Evolutionary conservation across 257 asterid genomes (phyloP).

Genomic region (Lantana camara): DNA sequence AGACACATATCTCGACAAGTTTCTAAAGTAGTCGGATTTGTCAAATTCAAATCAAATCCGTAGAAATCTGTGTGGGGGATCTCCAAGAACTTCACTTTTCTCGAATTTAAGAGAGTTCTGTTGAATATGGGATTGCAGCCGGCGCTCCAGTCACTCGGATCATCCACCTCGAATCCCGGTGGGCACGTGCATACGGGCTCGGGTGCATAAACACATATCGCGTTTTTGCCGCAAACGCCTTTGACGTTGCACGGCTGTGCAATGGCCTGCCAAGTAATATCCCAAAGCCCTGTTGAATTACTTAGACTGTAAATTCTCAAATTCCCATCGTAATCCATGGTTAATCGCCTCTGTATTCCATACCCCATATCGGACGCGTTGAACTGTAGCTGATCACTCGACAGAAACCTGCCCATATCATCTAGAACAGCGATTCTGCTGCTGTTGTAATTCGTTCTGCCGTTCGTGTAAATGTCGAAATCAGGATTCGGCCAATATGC

Average conservation of each 20-base stretch:
- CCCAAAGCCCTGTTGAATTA: conserved; percentile 62
- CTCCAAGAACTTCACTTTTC: conserved; percentile 46
- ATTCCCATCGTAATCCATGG: conserved; percentile 68
- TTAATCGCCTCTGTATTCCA: conserved; percentile 55
- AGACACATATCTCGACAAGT: conserved; percentile 41
- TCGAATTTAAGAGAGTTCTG: conserved; percentile 13
- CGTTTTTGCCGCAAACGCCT: conserved; percentile 71
- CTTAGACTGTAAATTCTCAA: conserved; percentile 61
- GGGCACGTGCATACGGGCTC: conserved; percentile 56
- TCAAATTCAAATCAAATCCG: conserved; percentile 57
- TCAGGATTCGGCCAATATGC: conserved; percentile 73
- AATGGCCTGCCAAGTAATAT: conserved; percentile 61
- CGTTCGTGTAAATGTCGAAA: conserved; percentile 22
- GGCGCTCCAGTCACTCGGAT: conserved; percentile 49
- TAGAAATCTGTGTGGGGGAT: conserved; percentile 61
- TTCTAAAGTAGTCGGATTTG: conserved; percentile 33
- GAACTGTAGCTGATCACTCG: conserved; percentile 55
- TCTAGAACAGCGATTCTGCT: conserved; percentile 60
- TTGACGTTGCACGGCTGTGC: conserved; percentile 48
- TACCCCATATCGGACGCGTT: conserved; percentile 59
- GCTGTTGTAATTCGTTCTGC: conserved; percentile 67
- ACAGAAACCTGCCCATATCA: conserved; percentile 49
- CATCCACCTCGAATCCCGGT: conserved; percentile 46
- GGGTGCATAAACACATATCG: conserved; percentile 50
- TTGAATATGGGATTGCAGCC: conserved; percentile 58